Conservation (phyloP, 345 rosid species). For the Salix udensis region DNA sequence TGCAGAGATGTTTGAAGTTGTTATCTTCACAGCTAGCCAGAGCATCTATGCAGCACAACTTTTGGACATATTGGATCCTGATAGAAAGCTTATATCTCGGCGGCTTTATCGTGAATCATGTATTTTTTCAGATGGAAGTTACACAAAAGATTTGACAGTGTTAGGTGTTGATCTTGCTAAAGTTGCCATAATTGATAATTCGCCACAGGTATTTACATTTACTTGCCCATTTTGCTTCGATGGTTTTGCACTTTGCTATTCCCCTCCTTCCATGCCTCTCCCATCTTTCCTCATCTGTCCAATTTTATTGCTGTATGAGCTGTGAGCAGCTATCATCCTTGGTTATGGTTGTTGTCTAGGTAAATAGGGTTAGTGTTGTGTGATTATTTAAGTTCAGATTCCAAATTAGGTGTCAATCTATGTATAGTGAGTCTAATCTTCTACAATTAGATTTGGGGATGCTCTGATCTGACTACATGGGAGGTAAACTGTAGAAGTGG, state of each 20-base stretch:
- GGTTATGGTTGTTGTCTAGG: not conserved
- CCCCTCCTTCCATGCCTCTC: not conserved
- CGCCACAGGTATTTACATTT: slow-evolving; percentile 70
- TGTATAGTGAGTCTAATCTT: not conserved
- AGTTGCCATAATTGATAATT: slow-evolving; percentile 91
- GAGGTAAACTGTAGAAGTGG: not conserved
- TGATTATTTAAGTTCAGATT: not conserved
- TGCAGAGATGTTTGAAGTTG: slow-evolving; percentile 78
- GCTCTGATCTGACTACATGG: not conserved
- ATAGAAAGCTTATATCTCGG: slow-evolving; percentile 64
- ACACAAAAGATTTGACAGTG: slow-evolving; percentile 89
- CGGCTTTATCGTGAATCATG: slow-evolving; percentile 86
- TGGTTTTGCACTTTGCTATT: not conserved
- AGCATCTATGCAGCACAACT: slow-evolving; percentile 86
- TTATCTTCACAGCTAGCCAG: slow-evolving; percentile 92
- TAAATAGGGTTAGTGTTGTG: not conserved
- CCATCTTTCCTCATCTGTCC: not conserved
- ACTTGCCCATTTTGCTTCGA: slow-evolving; percentile 10
- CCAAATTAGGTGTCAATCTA: not conserved
- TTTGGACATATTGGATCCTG: slow-evolving; percentile 75
- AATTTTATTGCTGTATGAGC: slow-evolving; percentile 6
- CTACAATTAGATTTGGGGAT: not conserved
- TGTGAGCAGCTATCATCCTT: not conserved
- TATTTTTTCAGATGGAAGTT: slow-evolving; percentile 76
- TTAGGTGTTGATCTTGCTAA: slow-evolving; percentile 93